phyloP scores from a whole-genome alignment of 768 basidiomycete genomes.

The Boletus reticulatus region DNA sequence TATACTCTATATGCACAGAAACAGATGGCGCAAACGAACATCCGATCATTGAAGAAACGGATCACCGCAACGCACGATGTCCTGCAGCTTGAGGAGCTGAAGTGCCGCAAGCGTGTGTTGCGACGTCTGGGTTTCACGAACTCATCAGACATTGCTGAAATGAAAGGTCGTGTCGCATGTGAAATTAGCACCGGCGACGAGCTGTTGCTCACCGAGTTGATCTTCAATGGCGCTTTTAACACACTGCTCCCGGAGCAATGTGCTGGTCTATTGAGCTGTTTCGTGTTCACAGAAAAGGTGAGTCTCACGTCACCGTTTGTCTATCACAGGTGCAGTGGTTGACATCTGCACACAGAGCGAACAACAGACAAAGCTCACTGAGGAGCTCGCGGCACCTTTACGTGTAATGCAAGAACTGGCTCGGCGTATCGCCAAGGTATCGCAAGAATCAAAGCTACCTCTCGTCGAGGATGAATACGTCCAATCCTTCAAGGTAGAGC shows the following conservation, averaged over 20 bases:
- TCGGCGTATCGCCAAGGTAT: conserved; percentile 93
- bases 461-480: conserved; percentile 95
- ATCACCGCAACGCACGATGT: conserved; percentile 91
- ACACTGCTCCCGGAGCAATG: conserved; percentile 85
- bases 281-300: conserved; percentile 97
- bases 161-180: conserved; percentile 97
- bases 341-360: conserved; percentile 58
- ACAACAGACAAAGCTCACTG: conserved; percentile 79
- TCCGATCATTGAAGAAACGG: conserved; percentile 78
- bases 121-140: conserved; percentile 90
- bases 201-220: conserved; percentile 90
- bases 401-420: conserved; percentile 96
- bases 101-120: conserved; percentile 90
- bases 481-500: conserved; percentile 93
- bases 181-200: conserved; percentile 99
- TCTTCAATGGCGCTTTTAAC: conserved; percentile 98
- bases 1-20: conserved; percentile 82
- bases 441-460: conserved; percentile 87
- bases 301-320: conserved; percentile 12
- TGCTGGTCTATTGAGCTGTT: conserved; percentile 93
- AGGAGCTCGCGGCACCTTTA: conserved; percentile 90
- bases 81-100: conserved; percentile 94
- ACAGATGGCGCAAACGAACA: conserved; percentile 61
- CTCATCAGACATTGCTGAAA: conserved; percentile 88
- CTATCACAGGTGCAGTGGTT: neutral